phyloP scores from a whole-genome alignment of 495 filamentous ascomycete species.

The Aspergillus sparsus region DNA sequence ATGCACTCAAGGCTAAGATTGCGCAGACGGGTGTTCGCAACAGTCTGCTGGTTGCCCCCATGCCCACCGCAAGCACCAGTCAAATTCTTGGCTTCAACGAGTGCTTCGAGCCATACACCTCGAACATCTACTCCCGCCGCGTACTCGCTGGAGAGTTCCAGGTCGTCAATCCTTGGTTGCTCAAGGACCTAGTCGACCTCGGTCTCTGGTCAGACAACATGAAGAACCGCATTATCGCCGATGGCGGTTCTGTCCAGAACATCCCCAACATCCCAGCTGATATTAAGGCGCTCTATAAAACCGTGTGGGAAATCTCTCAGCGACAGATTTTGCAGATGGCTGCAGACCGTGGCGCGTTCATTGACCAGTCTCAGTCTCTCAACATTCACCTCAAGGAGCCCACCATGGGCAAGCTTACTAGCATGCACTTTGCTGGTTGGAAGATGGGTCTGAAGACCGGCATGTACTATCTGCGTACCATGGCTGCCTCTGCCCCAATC shows the following conservation, averaged over 20 bases:
- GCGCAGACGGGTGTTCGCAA: constrained; percentile 91
- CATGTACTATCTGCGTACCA: constrained; percentile 99
- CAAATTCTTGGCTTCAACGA: constrained; percentile 99
- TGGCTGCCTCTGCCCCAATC: constrained; percentile 93
- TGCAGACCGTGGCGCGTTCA: constrained; percentile 95
- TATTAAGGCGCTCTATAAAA: constrained; percentile 98
- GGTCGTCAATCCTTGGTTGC: constrained; percentile 97
- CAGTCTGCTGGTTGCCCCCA: constrained; percentile 90
- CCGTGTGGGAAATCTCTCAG: constrained; percentile 99
- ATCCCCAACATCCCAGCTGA: constrained; percentile 94
- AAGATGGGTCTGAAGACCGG: constrained; percentile 98
- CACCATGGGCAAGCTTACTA: constrained; percentile 99
- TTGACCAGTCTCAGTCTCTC: constrained; percentile 97
- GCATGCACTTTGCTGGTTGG: constrained; percentile 99
- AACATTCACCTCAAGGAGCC: constrained; percentile 99
- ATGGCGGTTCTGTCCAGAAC: constrained; percentile 93
- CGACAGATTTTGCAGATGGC: constrained; percentile 95
- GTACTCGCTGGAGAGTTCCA: constrained; percentile 98
- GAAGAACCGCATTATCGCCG: constrained; percentile 99
- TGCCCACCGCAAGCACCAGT: constrained; percentile 95
- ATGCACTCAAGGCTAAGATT: constrained; percentile 82
- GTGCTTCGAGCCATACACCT: constrained; percentile 99
- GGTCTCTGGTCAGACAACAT: constrained; percentile 99
- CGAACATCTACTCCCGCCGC: constrained; percentile 98
- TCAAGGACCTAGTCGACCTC: constrained; percentile 97